Evolutionary conservation across 2,329 filamentous ascomycete species (phyloP), one percentile per base, ranked within the genome.

Genomic region (Pseudocercospora fuligena): DNA sequence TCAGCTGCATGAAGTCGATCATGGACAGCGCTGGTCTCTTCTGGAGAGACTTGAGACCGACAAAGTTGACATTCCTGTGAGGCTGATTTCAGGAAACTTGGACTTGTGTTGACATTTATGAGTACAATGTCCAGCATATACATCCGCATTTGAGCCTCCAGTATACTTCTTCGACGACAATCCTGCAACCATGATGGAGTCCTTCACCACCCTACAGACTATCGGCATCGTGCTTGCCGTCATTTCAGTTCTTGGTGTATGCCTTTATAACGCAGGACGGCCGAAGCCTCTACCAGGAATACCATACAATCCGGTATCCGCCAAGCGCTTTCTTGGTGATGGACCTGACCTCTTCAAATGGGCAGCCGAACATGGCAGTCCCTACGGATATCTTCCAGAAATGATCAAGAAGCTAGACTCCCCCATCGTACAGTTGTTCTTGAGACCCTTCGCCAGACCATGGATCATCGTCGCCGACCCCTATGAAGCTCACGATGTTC

Each of bases 381-480:
- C 74, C 0, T 66, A 66, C 21, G 36, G 56, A 0, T 73, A 65
- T 54, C 53, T 75, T 33, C 58, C 66, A 7, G 53, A 61, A 21
- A 63, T 69, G 9, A 43, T 60, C 36, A 60, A 51, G 33, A 61
- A 66, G 25, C 62, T 66, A 25, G 69, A 80, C 5, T 79, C 78
- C 11, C 81, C 83, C 0, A 77, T 86, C 64, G 72, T 81, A 5
- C 85, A 87, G 69, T 73, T 82, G 5, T 86, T 86, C 71, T 72
- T 84, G 61, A 74, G 75, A 6, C 83, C 84, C 0, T 77, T 84
- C 16, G 68, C 70, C 0, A 75, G 75, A 29, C 85, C 84, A 1
- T 79, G 77, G 72, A 75, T 86, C 0, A 63, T 86, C 3, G 67
- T 86, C 3, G 75, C 78, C 21, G 83, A 84, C 64, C 80, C 76